Evolutionary conservation across 2,329 filamentous ascomycete species (phyloP), one percentile per base, ranked within the genome.

Genomic region (Clarireedia monteithiana): DNA sequence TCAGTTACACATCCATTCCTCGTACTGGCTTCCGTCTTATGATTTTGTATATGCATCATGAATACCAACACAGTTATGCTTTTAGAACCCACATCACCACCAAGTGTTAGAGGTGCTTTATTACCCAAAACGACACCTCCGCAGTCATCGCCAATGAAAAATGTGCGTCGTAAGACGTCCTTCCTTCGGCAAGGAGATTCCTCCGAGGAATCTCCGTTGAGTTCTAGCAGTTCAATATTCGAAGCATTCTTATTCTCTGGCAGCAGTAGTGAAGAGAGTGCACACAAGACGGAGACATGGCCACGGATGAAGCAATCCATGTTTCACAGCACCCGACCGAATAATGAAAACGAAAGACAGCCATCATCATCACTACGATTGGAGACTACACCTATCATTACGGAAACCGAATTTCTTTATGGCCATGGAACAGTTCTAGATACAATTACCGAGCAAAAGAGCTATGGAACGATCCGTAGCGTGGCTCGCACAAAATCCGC

Each of bases 391-490:
- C 26, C 27, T 36, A 51, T 17, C 23, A 52, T 27, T 26, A 44
- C 57, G 3, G 55, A 62, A 23, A 56, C 63, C 0, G 48, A 64
- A 36, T 73, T 75, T 59, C 61, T 69, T 2, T 75, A 75, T 58
- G 72, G 72, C 20, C 64, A 68, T 55, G 72, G 72, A 20, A 74
- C 72, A 4, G 63, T 69, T 27, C 67, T 75, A 1, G 65, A 68
- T 20, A 72, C 73, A 14, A 75, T 75, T 59, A 64, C 67, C n/a
- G 73, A 75, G 63, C 69, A 73, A 61, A 71, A 68, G 53, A 73
- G 71, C 60, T 63, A 63, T 52, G 60, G 65, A 5, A 73, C 72
- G 2, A 52, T 40, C 34, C 48, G 42, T 4, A 52, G 39, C 14
- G 17, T 52, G 2, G 39, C 53, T 30, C 62, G 59, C 26, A 53